phyloP scores from a whole-genome alignment of 768 basidiomycete genomes.

The Russula dissimulans region DNA sequence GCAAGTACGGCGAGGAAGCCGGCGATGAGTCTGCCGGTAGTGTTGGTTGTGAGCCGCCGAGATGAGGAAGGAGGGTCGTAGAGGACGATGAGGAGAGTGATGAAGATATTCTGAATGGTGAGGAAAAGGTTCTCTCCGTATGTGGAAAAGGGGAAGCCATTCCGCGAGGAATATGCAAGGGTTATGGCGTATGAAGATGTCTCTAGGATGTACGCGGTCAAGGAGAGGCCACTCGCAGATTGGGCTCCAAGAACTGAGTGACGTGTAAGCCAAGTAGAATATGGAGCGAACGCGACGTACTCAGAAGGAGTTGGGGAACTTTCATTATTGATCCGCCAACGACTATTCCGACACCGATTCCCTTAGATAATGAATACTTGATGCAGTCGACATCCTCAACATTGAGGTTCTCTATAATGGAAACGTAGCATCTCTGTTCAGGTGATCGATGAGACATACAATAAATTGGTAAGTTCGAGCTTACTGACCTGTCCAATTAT shows the following conservation, averaged over 20 bases:
- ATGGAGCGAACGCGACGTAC: conserved; percentile 35
- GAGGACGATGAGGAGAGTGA: conserved; percentile 78
- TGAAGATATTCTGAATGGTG: conserved; percentile 77
- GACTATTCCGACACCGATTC: conserved; percentile 86
- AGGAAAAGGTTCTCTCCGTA: conserved; percentile 98
- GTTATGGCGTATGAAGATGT: conserved; percentile 87
- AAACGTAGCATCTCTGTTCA: conserved; percentile 77
- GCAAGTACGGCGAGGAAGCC: conserved; percentile 29
- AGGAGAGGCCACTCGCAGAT: conserved; percentile 81
- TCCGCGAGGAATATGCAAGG: conserved; percentile 75
- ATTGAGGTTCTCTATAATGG: conserved; percentile 81
- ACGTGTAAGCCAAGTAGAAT: neutral
- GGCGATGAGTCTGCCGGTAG: conserved; percentile 26
- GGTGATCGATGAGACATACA: neutral
- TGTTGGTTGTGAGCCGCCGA: conserved; percentile 21
- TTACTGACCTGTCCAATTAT: conserved; percentile 67
- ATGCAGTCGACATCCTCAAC: conserved; percentile 71
- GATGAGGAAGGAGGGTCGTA: conserved; percentile 37
- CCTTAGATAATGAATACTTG: conserved; percentile 89
- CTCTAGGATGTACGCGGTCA: conserved; percentile 83
- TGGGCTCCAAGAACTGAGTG: conserved; percentile 53
- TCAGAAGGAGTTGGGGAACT: conserved; percentile 84
- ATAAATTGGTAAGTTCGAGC: neutral
- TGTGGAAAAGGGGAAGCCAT: conserved; percentile 88
- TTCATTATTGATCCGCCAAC: conserved; percentile 93